These are phyloP conservation scores for Verticillium dahliae DNA, from an alignment of 2,329 filamentous ascomycete species.

Conservation along the genomic window DNA sequence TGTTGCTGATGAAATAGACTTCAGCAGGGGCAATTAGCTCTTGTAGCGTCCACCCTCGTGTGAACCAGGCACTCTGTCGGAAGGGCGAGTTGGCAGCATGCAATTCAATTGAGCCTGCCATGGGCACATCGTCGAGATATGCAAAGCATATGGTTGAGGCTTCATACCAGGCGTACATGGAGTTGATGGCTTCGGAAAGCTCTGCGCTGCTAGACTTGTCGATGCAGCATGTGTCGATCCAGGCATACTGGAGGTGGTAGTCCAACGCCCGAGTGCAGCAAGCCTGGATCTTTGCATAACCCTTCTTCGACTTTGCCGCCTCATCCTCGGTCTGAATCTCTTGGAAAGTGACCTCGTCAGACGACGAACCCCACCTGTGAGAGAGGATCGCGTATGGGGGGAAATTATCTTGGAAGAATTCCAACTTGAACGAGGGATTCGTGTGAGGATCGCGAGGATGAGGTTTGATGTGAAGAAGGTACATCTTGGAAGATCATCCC, in stretches of 20 bases:
- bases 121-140: slow-evolving; percentile 12
- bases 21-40: not conserved
- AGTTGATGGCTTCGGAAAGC: slow-evolving; percentile 15
- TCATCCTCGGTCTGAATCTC: slow-evolving; percentile 11
- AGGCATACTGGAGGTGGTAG: slow-evolving; percentile 10
- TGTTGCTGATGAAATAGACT: not conserved
- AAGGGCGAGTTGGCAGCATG: not conserved
- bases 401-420: slow-evolving; percentile 11
- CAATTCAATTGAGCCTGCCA: not conserved
- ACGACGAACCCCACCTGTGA: slow-evolving; percentile 18
- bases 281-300: slow-evolving; percentile 12
- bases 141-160: slow-evolving; percentile 12
- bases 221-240: slow-evolving; percentile 19
- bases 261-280: slow-evolving; percentile 7
- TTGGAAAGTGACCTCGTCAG: slow-evolving; percentile 17
- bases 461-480: not conserved
- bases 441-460: not conserved
- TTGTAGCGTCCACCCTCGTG: not conserved
- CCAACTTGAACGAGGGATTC: slow-evolving; percentile 4
- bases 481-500: not conserved
- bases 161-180: slow-evolving; percentile 14
- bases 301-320: not conserved
- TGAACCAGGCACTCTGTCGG: not conserved
- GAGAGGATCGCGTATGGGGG: slow-evolving; percentile 21
- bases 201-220: slow-evolving; percentile 14